Evolutionary conservation across 176 grass and related monocot species (phyloP), one percentile per base, ranked within the genome.

Genomic region (Oryza glumipatula): DNA sequence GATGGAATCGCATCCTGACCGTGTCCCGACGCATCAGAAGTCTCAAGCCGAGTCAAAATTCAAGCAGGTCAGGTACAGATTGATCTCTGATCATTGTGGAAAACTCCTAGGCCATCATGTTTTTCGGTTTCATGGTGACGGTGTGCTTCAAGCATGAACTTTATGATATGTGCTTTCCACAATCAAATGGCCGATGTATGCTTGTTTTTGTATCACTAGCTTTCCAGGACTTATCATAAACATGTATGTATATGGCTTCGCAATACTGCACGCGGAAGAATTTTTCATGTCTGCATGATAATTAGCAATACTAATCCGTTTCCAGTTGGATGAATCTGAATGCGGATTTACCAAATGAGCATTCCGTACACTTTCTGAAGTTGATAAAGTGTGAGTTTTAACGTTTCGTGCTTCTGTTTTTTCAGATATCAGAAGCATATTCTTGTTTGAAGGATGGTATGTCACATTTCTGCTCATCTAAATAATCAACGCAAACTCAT

Each of bases 401-500:
- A 44, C 11, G 13, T 15, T 54, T 39, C 51, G 56, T 54, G 16
- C 70, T 79, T 85, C 2, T 56, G 11, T 46, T 70, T 43, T 43
- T 87, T 86, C 86, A 97, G 94, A 85, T 97, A 75, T 75, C 90
- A 19, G 92, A 97, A 87, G 94, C 94, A 68, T 97, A 94, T 87
- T 97, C 94, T 83, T 97, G 85, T 80, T 73, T 96, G 47, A 87
- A 93, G 84, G 81, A 89, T 86, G 81, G 91, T 96, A 93, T 65
- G 87, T 3, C 10, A 22, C 4, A 81, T 41, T 70, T n/a, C 69
- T 64, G 5, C 10, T 76, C 65, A 51, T 68, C 43, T 33, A 70
- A 1, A 70, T 76, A 47, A 6, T 35, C 6, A n/a, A 3, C 43
- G 23, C 11, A 8, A 17, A 6, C 1, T 79, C 51, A 56, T 74